These are phyloP conservation scores for Lecanicillium sp. DNA, from an alignment of 2,329 filamentous ascomycete genomes.

Conservation along the genomic window DNA sequence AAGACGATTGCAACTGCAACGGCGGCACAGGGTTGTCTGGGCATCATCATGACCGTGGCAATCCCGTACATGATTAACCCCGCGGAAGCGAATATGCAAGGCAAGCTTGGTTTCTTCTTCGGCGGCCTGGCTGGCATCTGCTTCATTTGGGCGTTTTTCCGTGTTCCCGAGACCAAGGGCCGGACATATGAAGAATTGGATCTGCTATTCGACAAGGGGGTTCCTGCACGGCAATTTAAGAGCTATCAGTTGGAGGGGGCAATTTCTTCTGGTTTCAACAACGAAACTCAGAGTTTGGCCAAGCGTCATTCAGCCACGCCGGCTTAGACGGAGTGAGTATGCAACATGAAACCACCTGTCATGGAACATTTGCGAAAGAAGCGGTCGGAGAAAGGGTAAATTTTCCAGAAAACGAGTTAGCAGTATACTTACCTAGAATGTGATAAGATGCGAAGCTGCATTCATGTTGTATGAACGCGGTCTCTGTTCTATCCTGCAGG, in stretches of 20 bases:
- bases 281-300: no score
- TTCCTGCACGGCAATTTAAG: constrained; percentile 27
- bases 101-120: constrained; percentile 25
- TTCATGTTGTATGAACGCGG: no score
- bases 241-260: constrained; percentile 2
- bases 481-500: no score
- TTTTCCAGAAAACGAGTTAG: no score
- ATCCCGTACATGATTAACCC: constrained; percentile 26
- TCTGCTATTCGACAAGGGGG: constrained; percentile 23
- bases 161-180: constrained; percentile 24
- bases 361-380: no score
- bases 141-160: constrained; percentile 24
- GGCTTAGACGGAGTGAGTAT: no score
- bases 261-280: not conserved
- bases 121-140: constrained; percentile 19
- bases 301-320: no score
- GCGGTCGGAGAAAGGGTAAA: no score
- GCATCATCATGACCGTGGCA: constrained; percentile 21
- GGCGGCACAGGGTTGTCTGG: constrained; percentile 18
- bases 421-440: no score
- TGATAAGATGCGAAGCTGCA: no score
- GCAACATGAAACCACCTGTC: no score
- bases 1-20: constrained; percentile 34
- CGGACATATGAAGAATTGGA: constrained; percentile 26
- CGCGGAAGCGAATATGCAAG: constrained; percentile 25